Percentiles rank a stretch among this genome's conserved stretches.
Conservation (phyloP, 2,329 filamentous ascomycete genomes). For the Parastagonospora avenae region DNA sequence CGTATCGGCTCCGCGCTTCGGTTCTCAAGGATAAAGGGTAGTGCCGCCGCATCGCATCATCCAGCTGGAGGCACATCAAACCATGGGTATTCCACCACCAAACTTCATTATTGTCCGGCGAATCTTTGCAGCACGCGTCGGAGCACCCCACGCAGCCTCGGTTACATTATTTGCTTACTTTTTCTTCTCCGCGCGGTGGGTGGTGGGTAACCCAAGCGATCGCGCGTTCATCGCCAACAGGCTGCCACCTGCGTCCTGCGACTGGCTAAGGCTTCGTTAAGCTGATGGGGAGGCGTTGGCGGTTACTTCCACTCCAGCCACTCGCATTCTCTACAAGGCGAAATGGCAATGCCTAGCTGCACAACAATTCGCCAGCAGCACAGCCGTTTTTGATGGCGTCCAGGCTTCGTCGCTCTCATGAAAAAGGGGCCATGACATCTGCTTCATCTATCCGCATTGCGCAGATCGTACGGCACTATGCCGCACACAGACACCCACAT, state of each 20-base stretch:
- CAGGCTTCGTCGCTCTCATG: not conserved
- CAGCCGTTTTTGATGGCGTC: not conserved
- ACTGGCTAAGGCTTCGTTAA: conserved; percentile 23
- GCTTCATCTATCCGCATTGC: too few relatives aligned
- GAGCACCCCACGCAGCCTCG: not conserved
- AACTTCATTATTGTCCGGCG: not conserved
- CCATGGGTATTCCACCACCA: not conserved
- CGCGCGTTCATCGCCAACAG: not conserved
- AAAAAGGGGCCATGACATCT: too few relatives aligned
- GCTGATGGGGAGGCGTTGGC: conserved; percentile 20
- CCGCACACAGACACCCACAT: not conserved
- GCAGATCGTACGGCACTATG: not conserved
- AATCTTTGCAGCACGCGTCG: not conserved
- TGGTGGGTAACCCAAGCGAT: not conserved
- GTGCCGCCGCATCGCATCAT: conserved; percentile 20
- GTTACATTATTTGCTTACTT: not conserved
- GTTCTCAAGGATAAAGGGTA: conserved; percentile 13
- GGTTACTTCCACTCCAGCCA: conserved; percentile 13
- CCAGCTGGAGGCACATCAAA: conserved; percentile 19
- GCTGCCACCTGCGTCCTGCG: conserved; percentile 1
- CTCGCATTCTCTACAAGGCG: conserved; percentile 23
- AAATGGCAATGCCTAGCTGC: conserved; percentile 22
- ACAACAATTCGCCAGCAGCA: not conserved
- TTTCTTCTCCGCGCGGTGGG: not conserved
- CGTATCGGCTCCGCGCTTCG: conserved; percentile 25